Conservation (phyloP, 352 stramenopile species). For the Globisporangium mamillatum region DNA sequence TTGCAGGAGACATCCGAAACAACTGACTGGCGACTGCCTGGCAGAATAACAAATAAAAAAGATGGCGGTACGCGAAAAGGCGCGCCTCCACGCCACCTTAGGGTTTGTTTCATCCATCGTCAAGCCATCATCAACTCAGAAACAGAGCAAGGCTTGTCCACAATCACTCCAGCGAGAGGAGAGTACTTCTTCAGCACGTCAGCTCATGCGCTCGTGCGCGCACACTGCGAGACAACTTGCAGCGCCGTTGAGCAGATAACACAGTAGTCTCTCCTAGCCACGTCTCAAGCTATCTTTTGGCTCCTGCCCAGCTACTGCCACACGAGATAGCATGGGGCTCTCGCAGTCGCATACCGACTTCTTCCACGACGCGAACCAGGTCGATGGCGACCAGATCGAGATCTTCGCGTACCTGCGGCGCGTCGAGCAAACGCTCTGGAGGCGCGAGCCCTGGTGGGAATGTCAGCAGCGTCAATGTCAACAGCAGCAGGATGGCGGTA, state of each 20-base stretch:
- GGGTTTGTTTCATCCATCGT: too few relatives aligned
- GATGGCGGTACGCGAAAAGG: neutral
- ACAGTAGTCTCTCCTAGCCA: neutral
- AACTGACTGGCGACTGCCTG: neutral
- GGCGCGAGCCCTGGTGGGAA: slow-evolving; percentile 34
- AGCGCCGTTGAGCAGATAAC: neutral
- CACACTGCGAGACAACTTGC: neutral
- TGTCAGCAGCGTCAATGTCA: slow-evolving; percentile 16
- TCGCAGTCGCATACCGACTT: slow-evolving; percentile 49
- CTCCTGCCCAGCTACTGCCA: neutral
- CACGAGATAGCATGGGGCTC: slow-evolving; percentile 30
- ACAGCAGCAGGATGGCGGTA: neutral
- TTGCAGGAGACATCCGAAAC: too few relatives aligned
- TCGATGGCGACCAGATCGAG: slow-evolving; percentile 37
- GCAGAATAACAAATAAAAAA: neutral
- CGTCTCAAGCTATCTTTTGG: neutral
- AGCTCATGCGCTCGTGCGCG: too few relatives aligned
- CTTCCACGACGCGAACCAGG: slow-evolving; percentile 33
- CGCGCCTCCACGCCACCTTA: neutral
- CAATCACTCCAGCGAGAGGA: too few relatives aligned
- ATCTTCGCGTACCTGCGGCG: slow-evolving; percentile 40
- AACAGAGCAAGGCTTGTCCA: too few relatives aligned
- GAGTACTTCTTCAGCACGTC: too few relatives aligned
- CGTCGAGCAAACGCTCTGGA: slow-evolving; percentile 44
- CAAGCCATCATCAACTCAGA: too few relatives aligned